A percentile compares a stretch with the other conserved stretches of the same genome.
phyloP scores from a whole-genome alignment of 495 filamentous ascomycete genomes.

The Aspergillus baeticus region DNA sequence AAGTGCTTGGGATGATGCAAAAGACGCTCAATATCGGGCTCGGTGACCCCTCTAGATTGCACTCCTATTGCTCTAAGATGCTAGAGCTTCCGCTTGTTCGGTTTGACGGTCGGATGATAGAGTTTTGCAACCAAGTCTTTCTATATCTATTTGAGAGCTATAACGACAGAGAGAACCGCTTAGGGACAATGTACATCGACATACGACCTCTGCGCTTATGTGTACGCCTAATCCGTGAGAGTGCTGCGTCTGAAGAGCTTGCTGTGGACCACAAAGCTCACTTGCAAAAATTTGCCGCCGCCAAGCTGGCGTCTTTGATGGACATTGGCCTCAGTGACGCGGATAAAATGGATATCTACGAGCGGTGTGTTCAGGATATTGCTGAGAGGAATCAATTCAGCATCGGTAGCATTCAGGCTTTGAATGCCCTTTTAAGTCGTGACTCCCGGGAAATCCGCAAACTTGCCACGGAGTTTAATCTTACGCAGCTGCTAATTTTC shows the following conservation, averaged over 20 bases:
- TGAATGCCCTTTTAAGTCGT: constrained; percentile 55
- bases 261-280: constrained; percentile 38
- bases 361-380: constrained; percentile 59
- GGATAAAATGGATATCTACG: constrained; percentile 53
- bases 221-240: constrained; percentile 67
- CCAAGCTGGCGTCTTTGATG: constrained; percentile 53
- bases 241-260: constrained; percentile 40
- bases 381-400: constrained; percentile 51
- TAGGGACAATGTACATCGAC: constrained; percentile 28
- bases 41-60: constrained; percentile 44
- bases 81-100: constrained; percentile 62
- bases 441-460: constrained; percentile 49
- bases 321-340: constrained; percentile 46
- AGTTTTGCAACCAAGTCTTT: constrained; percentile 44
- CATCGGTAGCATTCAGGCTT: constrained; percentile 70
- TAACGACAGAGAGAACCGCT: constrained; percentile 18
- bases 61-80: constrained; percentile 76
- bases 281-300: constrained; percentile 59
- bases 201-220: constrained; percentile 49
- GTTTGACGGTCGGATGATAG: constrained; percentile 54
- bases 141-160: constrained; percentile 34
- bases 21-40: constrained; percentile 61
- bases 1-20: constrained; percentile 72
- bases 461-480: constrained; percentile 52
- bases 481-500: constrained; percentile 49